Conservation (phyloP, 139 green algal species). For the Coelastrella sp. region DNA sequence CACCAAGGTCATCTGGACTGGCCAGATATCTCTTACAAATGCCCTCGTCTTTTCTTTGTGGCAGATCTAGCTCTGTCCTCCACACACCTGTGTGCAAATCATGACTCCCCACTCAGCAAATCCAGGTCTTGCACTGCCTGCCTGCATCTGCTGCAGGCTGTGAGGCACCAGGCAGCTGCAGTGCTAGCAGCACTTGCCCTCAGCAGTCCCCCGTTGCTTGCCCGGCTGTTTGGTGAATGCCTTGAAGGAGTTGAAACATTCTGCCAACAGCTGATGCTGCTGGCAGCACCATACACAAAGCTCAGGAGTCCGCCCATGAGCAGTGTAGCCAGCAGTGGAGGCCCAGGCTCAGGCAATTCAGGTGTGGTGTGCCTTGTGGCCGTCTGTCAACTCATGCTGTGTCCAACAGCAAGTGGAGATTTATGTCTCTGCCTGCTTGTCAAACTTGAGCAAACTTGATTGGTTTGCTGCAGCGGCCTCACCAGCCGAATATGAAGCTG, state of each 20-base stretch:
- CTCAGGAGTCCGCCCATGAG: not conserved
- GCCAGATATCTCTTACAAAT: no score
- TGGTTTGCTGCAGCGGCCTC: not conserved
- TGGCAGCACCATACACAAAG: slow-evolving; percentile 49
- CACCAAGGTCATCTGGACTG: no score
- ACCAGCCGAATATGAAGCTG: no score
- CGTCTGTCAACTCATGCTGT: not conserved
- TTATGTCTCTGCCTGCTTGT: no score
- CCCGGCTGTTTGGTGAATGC: slow-evolving; percentile 45
- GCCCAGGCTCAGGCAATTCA: not conserved
- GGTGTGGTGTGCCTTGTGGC: not conserved
- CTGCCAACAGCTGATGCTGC: slow-evolving; percentile 42
- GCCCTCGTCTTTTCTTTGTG: no score
- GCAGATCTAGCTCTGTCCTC: no score
- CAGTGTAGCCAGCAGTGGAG: not conserved
- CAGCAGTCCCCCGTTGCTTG: slow-evolving; percentile 69
- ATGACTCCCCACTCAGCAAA: not conserved
- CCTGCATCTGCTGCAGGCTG: not conserved
- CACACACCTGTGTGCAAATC: not conserved
- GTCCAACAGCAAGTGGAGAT: not conserved
- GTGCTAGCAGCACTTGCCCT: slow-evolving; percentile 73
- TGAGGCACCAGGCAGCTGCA: slow-evolving; percentile 67
- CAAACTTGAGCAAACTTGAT: no score
- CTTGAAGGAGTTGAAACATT: slow-evolving; percentile 46
- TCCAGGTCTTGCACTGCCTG: not conserved